Percentiles rank a stretch among this genome's conserved stretches.
Evolutionary conservation across 139 green algal species (phyloP).

Genomic region (Auxenochlorella pyrenoidosa): DNA sequence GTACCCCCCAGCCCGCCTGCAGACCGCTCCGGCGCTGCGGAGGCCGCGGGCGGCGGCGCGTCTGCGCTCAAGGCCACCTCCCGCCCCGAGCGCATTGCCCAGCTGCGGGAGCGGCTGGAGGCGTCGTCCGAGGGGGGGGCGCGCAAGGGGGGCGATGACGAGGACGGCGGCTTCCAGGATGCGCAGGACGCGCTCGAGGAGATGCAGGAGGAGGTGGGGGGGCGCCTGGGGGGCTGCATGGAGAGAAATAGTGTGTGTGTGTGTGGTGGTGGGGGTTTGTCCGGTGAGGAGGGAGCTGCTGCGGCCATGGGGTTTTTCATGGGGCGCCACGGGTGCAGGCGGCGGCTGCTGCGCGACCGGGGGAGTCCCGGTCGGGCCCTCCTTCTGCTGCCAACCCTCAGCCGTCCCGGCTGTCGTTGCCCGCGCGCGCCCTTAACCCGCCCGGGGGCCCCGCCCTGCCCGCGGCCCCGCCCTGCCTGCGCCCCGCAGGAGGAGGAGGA

Average conservation of each 20-base stretch:
- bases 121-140: background rate
- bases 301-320: too few relatives aligned
- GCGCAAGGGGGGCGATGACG: constrained; percentile 30
- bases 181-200: constrained; percentile 80
- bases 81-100: constrained; percentile 21
- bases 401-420: too few relatives aligned
- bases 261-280: too few relatives aligned
- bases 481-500: constrained; percentile 60
- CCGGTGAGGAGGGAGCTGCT: too few relatives aligned
- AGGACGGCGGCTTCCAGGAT: constrained; percentile 39
- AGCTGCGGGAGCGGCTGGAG: constrained; percentile 39
- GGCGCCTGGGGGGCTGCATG: constrained; percentile 50
- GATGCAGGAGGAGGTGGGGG: constrained; percentile 81
- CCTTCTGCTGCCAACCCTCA: too few relatives aligned
- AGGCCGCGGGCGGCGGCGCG: background rate
- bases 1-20: background rate
- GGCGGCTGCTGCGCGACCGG: too few relatives aligned
- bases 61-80: background rate
- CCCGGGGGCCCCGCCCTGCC: background rate
- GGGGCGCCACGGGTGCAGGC: too few relatives aligned
- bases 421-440: too few relatives aligned
- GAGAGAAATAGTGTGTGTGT: constrained; percentile 52
- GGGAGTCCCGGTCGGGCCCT: too few relatives aligned
- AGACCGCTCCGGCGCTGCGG: background rate
- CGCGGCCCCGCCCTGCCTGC: background rate